phyloP scores from a whole-genome alignment of 73 alveolate genomes.

The Paramecium bursaria region DNA sequence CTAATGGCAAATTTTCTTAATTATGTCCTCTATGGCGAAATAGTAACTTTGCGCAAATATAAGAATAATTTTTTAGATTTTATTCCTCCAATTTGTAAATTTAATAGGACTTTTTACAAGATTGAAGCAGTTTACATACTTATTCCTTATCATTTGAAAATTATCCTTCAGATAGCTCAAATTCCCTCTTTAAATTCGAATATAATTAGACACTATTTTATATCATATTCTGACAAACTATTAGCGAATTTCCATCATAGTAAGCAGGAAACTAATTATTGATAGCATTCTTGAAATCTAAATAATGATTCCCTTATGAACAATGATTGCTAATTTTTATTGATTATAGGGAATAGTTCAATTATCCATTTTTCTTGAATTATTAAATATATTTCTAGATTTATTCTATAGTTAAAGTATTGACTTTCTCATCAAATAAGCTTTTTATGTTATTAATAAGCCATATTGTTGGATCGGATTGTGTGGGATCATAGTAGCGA shows the following conservation, averaged over 20 bases:
- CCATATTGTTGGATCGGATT: not conserved
- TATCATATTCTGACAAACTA: slow-evolving; percentile 13
- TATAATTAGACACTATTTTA: slow-evolving; percentile 26
- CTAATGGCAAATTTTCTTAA: not conserved
- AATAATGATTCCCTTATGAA: not conserved
- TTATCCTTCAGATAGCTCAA: not conserved
- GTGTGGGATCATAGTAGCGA: slow-evolving; percentile 26
- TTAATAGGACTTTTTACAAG: not conserved
- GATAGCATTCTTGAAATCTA: not conserved
- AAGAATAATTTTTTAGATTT: not conserved
- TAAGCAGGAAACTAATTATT: slow-evolving; percentile 20
- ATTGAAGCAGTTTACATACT: not conserved
- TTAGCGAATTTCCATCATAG: slow-evolving; percentile 6
- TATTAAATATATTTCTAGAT: slow-evolving; percentile 6
- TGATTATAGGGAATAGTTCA: not conserved
- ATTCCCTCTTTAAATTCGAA: slow-evolving; percentile 10
- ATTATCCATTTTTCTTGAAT: not conserved
- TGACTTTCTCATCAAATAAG: slow-evolving; percentile 8
- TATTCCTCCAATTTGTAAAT: not conserved
- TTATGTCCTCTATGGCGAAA: slow-evolving; percentile 16
- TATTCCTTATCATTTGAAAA: not conserved
- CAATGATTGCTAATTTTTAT: slow-evolving; percentile 18
- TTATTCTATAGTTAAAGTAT: not conserved
- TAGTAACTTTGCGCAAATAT: slow-evolving; percentile 4
- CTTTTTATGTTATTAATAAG: not conserved